Base-by-base conservation (phyloP, 805 yeast species). In the Ogataea paradorogensis region DNA sequence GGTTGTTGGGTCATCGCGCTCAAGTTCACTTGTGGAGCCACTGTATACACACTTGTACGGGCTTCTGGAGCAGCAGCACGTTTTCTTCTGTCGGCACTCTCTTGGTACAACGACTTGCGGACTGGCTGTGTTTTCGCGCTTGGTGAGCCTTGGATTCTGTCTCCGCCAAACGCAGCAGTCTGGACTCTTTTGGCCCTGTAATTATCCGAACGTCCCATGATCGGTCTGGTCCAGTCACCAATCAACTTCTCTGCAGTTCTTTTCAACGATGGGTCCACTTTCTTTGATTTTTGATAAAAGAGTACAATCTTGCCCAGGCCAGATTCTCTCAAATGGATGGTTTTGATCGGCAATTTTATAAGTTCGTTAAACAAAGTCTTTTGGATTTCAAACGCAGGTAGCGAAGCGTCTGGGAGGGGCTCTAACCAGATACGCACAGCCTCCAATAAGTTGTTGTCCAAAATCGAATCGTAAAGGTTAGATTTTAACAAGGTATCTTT, bases 181-280 rank as follows among this genome's bases (percentile, higher is more conserved):
- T 74, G 75, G 45, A 91, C 82, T 46, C 78, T 71, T 65, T 86
- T 81, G 63, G 91, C 96, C 62, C 93, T 81, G 69, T 90, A 91
- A 54, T 90, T 88, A 63, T 91, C 98, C 3, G 95, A 83, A 45
- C 95, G 83, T 51, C 95, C 95, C 74, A 93, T 86, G 47, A 93
- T 88, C 31, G 99, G 99, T 65, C 99, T 78, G 7, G 97, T 91
- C 99, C 99, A 93, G 61, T 89, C 95, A 18, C 96, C 96, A 50
- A 93, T 84, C 45, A 93, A 69, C 58, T 80, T 80, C 58, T 93
- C 98, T 5, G 96, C 98, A 27, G 82, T 73, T 59, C 95, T 81
- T 61, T 91, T 89, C 58, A 93, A 75, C 30, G 76, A 70, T 24
- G 88, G 84, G 63, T 95, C 97, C 11, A 95, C 95, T 55, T 91